Evolutionary conservation across 768 basidiomycete genomes (phyloP), one percentile per base, ranked within the genome.

Genomic region (Mrakia blollopis): DNA sequence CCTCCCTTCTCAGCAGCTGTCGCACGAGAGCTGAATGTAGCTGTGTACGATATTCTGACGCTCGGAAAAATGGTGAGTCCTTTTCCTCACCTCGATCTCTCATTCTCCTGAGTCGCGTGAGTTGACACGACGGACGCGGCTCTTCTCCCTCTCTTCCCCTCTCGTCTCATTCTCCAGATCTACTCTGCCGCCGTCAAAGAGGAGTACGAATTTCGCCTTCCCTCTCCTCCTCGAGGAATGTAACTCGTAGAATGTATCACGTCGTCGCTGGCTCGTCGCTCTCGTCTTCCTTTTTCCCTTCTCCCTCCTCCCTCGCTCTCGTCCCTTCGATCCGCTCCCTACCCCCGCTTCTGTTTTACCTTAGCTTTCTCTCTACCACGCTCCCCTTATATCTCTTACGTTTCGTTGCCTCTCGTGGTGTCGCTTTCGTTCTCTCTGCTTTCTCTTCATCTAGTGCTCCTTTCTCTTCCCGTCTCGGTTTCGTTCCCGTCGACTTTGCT

Each of bases 11-110:
- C 72, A 32, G 52, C 39, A 18, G 32, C 50, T 5, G 52, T 72
- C 32, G 72, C 72, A 8, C 54, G 72, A 37, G 52, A 72, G 35
- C 54, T 72, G 30, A 61, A 72, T 25, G 72, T 72, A 0, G 52
- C 35, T 32, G 72, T 72, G 25, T 72, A 57, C 37, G 70, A 72
- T 28, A 61, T 72, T 52, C 72, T 72, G 25, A 72, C 72, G 8
- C 72, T 72, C 21, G 72, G 72, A 25, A 35, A 41, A 21, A 60
- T 60, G 54, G 37, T 72, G 25, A 50, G 57, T 72, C 54, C 30
- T 60, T 35, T 25, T 30, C 23, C 0, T 61, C 57, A 28, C 25
- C 13, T 72, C 23, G 54, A 30, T 57, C 25, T 57, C n/a, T 28
- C 28, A 9, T 7, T 23, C 57, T 5, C 1, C 57, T 28, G 9